Percentiles rank a stretch among this genome's conserved stretches.
Evolutionary conservation across 1,284 basidiomycete species (phyloP).

Genomic region (Apiotrichum brassicae): DNA sequence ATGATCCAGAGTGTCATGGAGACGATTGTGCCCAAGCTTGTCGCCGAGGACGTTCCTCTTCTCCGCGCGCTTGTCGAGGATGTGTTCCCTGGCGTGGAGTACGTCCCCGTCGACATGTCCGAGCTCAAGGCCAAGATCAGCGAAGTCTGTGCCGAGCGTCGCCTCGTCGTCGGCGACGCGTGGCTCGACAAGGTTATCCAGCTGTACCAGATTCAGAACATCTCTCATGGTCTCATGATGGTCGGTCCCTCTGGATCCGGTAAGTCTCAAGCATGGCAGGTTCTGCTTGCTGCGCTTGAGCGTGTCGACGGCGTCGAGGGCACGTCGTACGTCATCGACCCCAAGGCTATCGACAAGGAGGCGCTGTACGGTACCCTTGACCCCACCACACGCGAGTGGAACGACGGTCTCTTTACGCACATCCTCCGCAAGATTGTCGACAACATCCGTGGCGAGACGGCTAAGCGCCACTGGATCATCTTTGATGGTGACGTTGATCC

Average conservation of each 20-base stretch:
- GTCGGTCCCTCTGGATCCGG: slow-evolving; percentile 96
- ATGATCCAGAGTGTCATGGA: slow-evolving; percentile 99
- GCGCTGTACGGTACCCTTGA: slow-evolving; percentile 96
- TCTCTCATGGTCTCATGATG: slow-evolving; percentile 99
- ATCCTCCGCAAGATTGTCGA: slow-evolving; percentile 97
- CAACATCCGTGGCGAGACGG: slow-evolving; percentile 94
- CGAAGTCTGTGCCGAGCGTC: slow-evolving; percentile 78
- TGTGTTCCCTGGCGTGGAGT: slow-evolving; percentile 94
- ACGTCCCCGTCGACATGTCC: slow-evolving; percentile 80
- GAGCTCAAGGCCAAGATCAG: slow-evolving; percentile 75
- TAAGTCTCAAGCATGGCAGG: slow-evolving; percentile 96
- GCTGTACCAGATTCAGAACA: slow-evolving; percentile 98
- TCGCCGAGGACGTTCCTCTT: slow-evolving; percentile 93
- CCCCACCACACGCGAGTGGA: slow-evolving; percentile 97
- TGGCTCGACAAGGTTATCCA: slow-evolving; percentile 97
- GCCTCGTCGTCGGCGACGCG: slow-evolving; percentile 74
- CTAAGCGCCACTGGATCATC: slow-evolving; percentile 98
- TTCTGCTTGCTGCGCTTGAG: slow-evolving; percentile 83
- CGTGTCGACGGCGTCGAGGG: slow-evolving; percentile 88
- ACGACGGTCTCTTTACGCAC: slow-evolving; percentile 97
- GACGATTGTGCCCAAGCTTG: slow-evolving; percentile 96
- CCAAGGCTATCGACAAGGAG: slow-evolving; percentile 98
- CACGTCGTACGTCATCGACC: slow-evolving; percentile 93
- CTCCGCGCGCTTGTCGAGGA: slow-evolving; percentile 91
- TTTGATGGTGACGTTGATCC: slow-evolving; percentile 99